Conservation (phyloP, 441 rosid genomes). For the Aquilaria agallochum region DNA sequence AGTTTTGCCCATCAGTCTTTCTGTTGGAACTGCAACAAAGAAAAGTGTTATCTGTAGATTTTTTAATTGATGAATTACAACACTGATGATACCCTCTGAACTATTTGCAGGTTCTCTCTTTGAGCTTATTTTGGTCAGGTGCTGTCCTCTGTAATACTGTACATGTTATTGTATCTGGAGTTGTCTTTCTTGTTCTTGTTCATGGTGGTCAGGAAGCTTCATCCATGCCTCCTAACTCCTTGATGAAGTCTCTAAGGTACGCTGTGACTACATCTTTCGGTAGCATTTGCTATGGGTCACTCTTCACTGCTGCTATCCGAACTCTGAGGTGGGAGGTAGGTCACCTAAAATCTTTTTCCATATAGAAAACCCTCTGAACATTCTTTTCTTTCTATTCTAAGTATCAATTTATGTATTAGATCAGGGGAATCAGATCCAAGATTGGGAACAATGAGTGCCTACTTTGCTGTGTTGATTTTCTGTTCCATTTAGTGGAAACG, state of each 20-base stretch:
- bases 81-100: conserved; percentile 22
- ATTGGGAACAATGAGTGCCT: conserved; percentile 93
- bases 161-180: conserved; percentile 94
- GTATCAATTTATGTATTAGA: conserved; percentile 37
- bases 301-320: conserved; percentile 94
- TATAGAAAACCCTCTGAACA: conserved; percentile 7
- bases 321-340: conserved; percentile 94
- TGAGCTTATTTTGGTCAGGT: conserved; percentile 97
- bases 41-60: conserved; percentile 16
- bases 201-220: conserved; percentile 74
- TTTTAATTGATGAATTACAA: conserved; percentile 7
- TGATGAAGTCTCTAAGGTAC: conserved; percentile 62
- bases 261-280: conserved; percentile 94
- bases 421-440: conserved; percentile 93
- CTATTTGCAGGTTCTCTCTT: conserved; percentile 69
- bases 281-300: conserved; percentile 95
- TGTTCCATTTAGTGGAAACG: conserved; percentile 92
- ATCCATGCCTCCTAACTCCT: conserved; percentile 71
- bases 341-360: conserved; percentile 11
- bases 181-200: conserved; percentile 85
- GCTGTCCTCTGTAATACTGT: conserved; percentile 93
- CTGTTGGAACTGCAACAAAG: conserved; percentile 21
- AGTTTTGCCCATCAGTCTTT: conserved; percentile 61
- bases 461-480: conserved; percentile 90
- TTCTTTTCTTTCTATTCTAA: conserved; percentile 6